Evolutionary conservation across 2,329 filamentous ascomycete genomes (phyloP).

Genomic region (Fusarium concolor): DNA sequence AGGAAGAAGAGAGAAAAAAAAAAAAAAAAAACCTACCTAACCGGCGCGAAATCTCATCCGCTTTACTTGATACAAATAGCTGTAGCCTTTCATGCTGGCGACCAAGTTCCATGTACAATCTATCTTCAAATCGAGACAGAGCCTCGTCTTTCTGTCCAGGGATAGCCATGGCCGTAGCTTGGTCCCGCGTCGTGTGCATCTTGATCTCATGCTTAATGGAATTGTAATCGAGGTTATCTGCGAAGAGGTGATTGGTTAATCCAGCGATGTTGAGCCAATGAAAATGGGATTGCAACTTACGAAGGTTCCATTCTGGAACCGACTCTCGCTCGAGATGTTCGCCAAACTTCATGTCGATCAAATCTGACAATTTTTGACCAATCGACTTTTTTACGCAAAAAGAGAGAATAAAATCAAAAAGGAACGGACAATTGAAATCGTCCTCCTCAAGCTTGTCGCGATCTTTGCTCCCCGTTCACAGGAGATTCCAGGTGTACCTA

Average conservation of each 20-base stretch:
- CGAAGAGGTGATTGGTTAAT: conserved; percentile 48
- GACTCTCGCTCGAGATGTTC: conserved; percentile 77
- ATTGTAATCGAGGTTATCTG: conserved; percentile 91
- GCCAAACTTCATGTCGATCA: conserved; percentile 55
- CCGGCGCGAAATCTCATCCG: conserved; percentile 78
- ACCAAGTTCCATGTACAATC: conserved; percentile 77
- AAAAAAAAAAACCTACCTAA: conserved; percentile 63
- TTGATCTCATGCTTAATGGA: conserved; percentile 88
- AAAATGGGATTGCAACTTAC: conserved; percentile 58
- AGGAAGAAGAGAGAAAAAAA: background rate
- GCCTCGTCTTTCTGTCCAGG: conserved; percentile 74
- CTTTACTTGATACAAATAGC: conserved; percentile 83
- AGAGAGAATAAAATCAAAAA: background rate
- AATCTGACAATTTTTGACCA: background rate
- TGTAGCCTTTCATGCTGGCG: conserved; percentile 81
- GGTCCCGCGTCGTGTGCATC: conserved; percentile 77
- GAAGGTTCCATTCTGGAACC: conserved; percentile 84
- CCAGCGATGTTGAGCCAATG: background rate
- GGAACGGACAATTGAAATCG: conserved; percentile 6
- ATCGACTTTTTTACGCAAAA: background rate
- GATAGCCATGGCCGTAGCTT: conserved; percentile 77
- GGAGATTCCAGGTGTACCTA: background rate
- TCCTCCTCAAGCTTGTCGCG: conserved; percentile 5
- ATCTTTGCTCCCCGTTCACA: background rate
- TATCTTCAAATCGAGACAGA: conserved; percentile 73